These are phyloP conservation scores for Eustoma russellianum DNA, from an alignment of 257 asterid genomes.

Conservation along the genomic window DNA sequence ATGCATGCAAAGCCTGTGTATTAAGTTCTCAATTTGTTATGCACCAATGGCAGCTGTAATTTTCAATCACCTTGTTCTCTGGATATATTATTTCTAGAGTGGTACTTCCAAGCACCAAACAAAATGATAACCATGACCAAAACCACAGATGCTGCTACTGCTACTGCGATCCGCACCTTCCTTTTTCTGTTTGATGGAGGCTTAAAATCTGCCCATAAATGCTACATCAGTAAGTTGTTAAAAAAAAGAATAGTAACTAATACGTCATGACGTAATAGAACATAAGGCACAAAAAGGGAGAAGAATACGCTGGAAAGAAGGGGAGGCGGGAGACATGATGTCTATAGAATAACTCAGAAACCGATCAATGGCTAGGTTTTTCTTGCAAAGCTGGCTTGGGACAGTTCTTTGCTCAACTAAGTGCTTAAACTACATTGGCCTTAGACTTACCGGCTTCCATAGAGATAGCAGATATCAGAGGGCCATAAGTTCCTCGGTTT, in stretches of 20 bases:
- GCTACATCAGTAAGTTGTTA: conserved; percentile 2
- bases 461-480: conserved; percentile 54
- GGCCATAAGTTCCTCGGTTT: conserved; percentile 39
- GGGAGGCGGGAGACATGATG: too few relatives aligned
- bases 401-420: too few relatives aligned
- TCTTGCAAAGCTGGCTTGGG: too few relatives aligned
- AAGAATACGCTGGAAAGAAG: too few relatives aligned
- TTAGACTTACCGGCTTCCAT: conserved; percentile 34
- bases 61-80: conserved; percentile 45
- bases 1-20: too few relatives aligned
- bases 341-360: too few relatives aligned
- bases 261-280: too few relatives aligned
- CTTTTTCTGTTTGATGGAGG: conserved; percentile 35
- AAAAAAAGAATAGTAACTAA: too few relatives aligned
- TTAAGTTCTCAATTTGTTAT: neutral
- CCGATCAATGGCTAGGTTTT: too few relatives aligned
- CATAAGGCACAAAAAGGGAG: too few relatives aligned
- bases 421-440: too few relatives aligned
- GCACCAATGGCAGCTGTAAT: neutral
- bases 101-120: conserved; percentile 28
- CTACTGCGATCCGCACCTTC: conserved; percentile 29
- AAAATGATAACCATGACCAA: conserved; percentile 21
- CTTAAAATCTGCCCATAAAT: conserved; percentile 27
- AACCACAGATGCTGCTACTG: conserved; percentile 19
- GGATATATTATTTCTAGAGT: conserved; percentile 21